These are phyloP conservation scores for Anastatica hierochuntica DNA, from an alignment of 345 rosid species.

Conservation along the genomic window DNA sequence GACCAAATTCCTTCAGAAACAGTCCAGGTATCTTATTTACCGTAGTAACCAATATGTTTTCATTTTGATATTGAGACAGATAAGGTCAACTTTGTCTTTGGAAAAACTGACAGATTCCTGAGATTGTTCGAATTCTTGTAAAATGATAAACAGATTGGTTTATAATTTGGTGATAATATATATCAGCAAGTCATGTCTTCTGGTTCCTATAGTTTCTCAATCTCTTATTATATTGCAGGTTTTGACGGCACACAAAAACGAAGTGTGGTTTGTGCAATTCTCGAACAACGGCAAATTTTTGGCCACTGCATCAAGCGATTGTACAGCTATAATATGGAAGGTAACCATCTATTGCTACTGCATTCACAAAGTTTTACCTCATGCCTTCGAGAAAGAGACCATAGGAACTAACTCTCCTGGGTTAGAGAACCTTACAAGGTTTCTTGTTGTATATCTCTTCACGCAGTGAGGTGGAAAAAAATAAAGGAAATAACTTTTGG, in stretches of 20 bases:
- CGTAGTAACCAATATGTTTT: background rate
- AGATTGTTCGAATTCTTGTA: no score
- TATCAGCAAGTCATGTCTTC: background rate
- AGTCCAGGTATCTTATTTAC: slow-evolving; percentile 43
- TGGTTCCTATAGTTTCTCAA: slow-evolving; percentile 2
- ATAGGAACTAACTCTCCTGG: background rate
- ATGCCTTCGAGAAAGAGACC: background rate
- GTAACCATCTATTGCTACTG: slow-evolving; percentile 38
- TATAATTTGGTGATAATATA: background rate
- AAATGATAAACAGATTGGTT: no score
- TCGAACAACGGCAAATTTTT: slow-evolving; percentile 69
- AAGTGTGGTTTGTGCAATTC: slow-evolving; percentile 93
- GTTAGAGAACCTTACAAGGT: slow-evolving; percentile 18
- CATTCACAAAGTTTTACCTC: no score
- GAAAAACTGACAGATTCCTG: no score
- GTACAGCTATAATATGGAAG: slow-evolving; percentile 92
- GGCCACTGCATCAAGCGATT: slow-evolving; percentile 88
- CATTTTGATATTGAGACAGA: background rate
- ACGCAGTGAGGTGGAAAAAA: background rate
- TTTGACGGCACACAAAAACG: slow-evolving; percentile 69
- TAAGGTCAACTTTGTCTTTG: no score
- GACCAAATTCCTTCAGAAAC: slow-evolving; percentile 82
- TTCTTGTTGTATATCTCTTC: slow-evolving; percentile 14
- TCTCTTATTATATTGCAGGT: slow-evolving; percentile 39
- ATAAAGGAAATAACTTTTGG: background rate